These are phyloP conservation scores for Fusarium fujikuroi DNA, from an alignment of 2,329 filamentous ascomycete genomes.

Conservation along the genomic window DNA sequence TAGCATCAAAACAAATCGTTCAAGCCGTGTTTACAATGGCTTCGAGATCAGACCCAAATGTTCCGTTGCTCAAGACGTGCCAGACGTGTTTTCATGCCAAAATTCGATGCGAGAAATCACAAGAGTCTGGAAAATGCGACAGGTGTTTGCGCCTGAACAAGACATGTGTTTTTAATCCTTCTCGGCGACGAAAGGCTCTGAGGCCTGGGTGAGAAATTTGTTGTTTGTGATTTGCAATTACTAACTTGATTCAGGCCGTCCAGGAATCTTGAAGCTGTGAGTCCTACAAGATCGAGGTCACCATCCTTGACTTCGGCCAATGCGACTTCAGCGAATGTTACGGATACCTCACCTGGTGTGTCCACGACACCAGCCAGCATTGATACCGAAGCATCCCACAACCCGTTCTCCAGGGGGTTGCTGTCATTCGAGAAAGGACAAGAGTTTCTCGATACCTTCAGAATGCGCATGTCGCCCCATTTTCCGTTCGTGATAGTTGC, in stretches of 20 bases:
- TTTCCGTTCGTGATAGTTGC: constrained; percentile 47
- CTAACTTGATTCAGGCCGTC: constrained; percentile 10
- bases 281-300: constrained; percentile 24
- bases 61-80: constrained; percentile 46
- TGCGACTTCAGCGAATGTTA: constrained; percentile 5
- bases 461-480: constrained; percentile 40
- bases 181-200: constrained; percentile 43
- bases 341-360: background rate
- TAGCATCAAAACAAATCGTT: background rate
- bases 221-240: background rate
- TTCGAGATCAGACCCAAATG: constrained; percentile 16
- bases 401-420: constrained; percentile 39
- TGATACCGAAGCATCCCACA: constrained; percentile 32
- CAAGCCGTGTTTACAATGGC: constrained; percentile 11
- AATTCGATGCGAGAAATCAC: constrained; percentile 50
- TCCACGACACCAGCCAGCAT: constrained; percentile 14
- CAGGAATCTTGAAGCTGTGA: constrained; percentile 21
- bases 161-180: constrained; percentile 47
- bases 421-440: constrained; percentile 41
- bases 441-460: constrained; percentile 41
- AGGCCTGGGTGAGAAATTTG: constrained; percentile 26
- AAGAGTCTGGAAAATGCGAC: constrained; percentile 49
- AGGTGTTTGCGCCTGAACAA: constrained; percentile 49
- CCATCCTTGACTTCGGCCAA: constrained; percentile 25
- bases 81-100: constrained; percentile 51